Base-by-base conservation (phyloP, 768 basidiomycete species). In the Suillus occidentalis region DNA sequence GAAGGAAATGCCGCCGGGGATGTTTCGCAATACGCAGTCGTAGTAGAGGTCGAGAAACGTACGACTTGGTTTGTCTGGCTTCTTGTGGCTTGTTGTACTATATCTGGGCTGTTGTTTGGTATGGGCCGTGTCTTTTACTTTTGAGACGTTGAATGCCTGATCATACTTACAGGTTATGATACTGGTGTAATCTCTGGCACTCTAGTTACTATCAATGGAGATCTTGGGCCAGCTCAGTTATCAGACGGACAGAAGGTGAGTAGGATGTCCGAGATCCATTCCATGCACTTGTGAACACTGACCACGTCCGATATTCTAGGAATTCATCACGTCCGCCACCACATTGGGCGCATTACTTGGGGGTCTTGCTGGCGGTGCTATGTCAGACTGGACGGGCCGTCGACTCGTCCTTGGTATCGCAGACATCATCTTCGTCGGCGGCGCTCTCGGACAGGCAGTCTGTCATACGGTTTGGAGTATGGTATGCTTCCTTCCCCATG, bases 111-210 rank as follows among this genome's bases (percentile, higher is more conserved):
- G 28, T 81, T 92, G 8, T 93, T 93, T 65, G 91, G 90, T 90
- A 62, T 36, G 87, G 66, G 36, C 56, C 7, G 50, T 4, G 8
- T 34, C 18, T n/a, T 50, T 49, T 28, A 1, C 52, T 63, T 40
- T 55, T 9, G 4, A 28, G 20, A 49, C n/a, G 56, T 28, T 55
- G 42, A 6, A 42, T 28, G 12, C 2, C 39, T 72, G 34, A 72
- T 6, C 12, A 1, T 8, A 36, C 34, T 36, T 8, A 20, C 65
- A 91, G 90, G 91, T 31, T 93, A 92, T 70, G 91, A 93, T 71
- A 93, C 91, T 12, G 90, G 90, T 52, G 87, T 90, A 43, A 89
- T 93, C 28, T 91, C 89, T 62, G 91, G 91, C 34, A 89, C 91
- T n/a, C 81, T 93, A 40, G 89, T 92, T 28, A 87, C 85, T 12